phyloP scores from a whole-genome alignment of 805 yeast species.

The Maudiozyma pseudohumilis region DNA sequence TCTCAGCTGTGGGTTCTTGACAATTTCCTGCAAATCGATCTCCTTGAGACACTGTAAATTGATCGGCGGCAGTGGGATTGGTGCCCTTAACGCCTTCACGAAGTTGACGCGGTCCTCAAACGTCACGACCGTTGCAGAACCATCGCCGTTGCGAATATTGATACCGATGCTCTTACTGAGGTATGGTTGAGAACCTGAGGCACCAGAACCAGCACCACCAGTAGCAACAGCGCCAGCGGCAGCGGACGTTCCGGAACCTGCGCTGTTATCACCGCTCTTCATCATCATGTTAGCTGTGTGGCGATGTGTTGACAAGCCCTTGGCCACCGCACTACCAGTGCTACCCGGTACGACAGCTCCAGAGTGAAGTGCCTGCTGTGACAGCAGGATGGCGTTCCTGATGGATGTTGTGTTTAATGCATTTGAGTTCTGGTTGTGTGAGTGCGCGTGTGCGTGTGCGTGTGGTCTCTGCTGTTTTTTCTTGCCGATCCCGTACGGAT shows the following conservation, averaged over 20 bases:
- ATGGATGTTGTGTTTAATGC: conserved; percentile 5
- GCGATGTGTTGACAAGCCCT: too few species aligned
- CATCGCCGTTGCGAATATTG: conserved; percentile 1
- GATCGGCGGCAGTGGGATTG: conserved; percentile 67
- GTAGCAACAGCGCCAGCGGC: too few species aligned
- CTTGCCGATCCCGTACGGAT: conserved; percentile 8
- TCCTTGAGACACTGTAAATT: conserved; percentile 73
- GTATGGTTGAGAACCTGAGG: background rate
- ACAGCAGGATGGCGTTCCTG: conserved; percentile 5
- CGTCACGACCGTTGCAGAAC: conserved; percentile 7
- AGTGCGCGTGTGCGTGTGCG: too few species aligned
- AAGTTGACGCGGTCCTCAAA: conserved; percentile 19
- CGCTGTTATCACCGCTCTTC: background rate
- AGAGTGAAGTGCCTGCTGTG: conserved; percentile 6
- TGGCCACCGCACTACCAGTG: too few species aligned
- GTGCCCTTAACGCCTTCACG: conserved; percentile 16
- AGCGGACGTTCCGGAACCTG: too few species aligned
- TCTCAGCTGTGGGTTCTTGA: conserved; percentile 83
- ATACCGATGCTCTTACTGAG: background rate
- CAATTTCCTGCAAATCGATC: conserved; percentile 77
- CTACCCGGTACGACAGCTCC: too few species aligned
- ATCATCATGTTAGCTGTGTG: background rate
- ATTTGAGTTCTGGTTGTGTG: conserved; percentile 2
- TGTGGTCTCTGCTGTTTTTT: conserved; percentile 6
- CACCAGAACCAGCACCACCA: background rate